A percentile compares a stretch with the other conserved stretches of the same genome.
Conservation (phyloP, 805 yeast genomes). For the Dipodascopsis tothii region DNA sequence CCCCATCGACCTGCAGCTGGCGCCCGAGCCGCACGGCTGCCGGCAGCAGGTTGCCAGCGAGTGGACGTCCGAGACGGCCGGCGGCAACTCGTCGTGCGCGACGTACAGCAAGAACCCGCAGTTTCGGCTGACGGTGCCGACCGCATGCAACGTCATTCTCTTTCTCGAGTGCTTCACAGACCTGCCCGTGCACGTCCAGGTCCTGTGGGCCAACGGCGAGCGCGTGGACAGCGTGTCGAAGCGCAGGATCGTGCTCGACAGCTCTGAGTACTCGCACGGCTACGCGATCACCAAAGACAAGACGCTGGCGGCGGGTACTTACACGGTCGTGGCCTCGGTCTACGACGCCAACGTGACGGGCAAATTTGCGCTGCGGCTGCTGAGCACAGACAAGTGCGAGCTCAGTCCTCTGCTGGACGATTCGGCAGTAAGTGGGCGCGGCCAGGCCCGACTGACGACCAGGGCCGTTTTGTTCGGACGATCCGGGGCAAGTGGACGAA, state of each 20-base stretch:
- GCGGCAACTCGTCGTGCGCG: slow-evolving; percentile 13
- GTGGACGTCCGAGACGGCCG: slow-evolving; percentile 20
- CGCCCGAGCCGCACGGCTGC: slow-evolving; percentile 1
- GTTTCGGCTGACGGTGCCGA: slow-evolving; percentile 8
- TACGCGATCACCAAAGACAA: slow-evolving; percentile 5
- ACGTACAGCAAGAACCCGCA: slow-evolving; percentile 17
- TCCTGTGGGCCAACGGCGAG: slow-evolving; percentile 16
- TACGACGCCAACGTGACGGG: slow-evolving; percentile 15
- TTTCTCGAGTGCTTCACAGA: slow-evolving; percentile 12
- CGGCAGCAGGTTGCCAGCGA: slow-evolving; percentile 2
- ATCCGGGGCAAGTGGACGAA: too few relatives aligned
- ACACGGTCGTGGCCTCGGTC: slow-evolving; percentile 14
- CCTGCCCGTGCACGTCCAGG: slow-evolving; percentile 9
- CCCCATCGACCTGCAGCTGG: slow-evolving; percentile 2
- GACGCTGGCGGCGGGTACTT: slow-evolving; percentile 10
- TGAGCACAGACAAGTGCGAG: slow-evolving; percentile 1
- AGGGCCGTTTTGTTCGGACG: too few relatives aligned
- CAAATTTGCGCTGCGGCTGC: slow-evolving; percentile 8
- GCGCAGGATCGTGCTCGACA: slow-evolving; percentile 11
- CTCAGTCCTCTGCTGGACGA: neutral
- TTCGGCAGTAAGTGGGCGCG: neutral
- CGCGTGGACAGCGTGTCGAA: slow-evolving; percentile 13
- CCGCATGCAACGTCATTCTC: slow-evolving; percentile 5
- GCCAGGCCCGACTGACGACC: too few relatives aligned
- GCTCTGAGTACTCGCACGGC: slow-evolving; percentile 14